These are phyloP conservation scores for Angomonas ambiguus DNA, from an alignment of 208 protist species.

Conservation along the genomic window DNA sequence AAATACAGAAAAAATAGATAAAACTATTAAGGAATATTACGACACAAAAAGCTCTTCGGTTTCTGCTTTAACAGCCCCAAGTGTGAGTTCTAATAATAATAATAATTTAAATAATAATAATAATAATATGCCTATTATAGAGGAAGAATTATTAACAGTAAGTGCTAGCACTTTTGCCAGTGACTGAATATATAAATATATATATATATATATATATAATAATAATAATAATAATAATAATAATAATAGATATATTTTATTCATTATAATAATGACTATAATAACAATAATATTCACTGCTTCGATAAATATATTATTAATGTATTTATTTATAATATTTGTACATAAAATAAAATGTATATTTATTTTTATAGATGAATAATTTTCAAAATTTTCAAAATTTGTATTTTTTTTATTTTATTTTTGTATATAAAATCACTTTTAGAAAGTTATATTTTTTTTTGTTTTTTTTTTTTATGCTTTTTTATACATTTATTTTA, in stretches of 20 bases:
- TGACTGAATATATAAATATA: no score
- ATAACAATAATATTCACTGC: slow-evolving; percentile 1
- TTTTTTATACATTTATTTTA: not conserved
- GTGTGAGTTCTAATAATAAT: not conserved
- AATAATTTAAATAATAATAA: not conserved
- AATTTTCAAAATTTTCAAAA: no score
- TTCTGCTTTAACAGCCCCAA: slow-evolving; percentile 79
- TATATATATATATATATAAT: slow-evolving; percentile 22
- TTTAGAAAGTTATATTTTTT: not conserved
- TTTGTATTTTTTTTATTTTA: slow-evolving; percentile 4
- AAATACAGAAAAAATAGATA: slow-evolving; percentile 34
- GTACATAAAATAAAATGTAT: no score
- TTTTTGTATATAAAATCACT: no score
- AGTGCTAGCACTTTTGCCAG: no score
- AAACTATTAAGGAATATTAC: slow-evolving; percentile 34
- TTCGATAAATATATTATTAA: no score
- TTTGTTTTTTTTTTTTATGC: not conserved
- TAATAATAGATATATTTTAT: not conserved
- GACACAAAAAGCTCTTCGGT: slow-evolving; percentile 26
- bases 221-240: not conserved
- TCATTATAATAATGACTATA: not conserved
- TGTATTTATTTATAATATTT: no score
- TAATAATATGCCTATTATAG: not conserved
- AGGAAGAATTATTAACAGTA: not conserved
- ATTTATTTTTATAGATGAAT: no score